Percentiles rank a stretch among this genome's conserved stretches.
Conservation (phyloP, 2,329 filamentous ascomycete species). For the Cladobotryum protrusum region DNA sequence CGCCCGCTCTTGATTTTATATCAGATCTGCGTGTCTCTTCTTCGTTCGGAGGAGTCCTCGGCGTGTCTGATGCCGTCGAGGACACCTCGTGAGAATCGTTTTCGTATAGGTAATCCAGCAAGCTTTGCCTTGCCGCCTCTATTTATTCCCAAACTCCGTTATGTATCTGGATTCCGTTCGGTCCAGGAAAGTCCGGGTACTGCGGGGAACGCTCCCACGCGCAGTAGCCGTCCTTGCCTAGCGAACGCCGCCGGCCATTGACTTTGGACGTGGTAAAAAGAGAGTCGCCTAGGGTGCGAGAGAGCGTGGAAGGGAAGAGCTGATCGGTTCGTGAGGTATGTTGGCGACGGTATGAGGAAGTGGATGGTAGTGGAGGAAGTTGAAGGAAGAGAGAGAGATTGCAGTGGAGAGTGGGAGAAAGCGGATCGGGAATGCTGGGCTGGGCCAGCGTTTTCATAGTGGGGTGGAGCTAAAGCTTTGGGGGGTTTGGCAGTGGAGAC, state of each 20-base stretch:
- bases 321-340: background rate
- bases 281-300: slow-evolving; percentile 7
- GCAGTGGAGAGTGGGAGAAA: slow-evolving; percentile 5
- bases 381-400: slow-evolving; percentile 2
- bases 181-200: slow-evolving; percentile 36
- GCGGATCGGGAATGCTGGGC: slow-evolving; percentile 1
- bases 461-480: slow-evolving; percentile 4
- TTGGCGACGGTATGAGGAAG: background rate
- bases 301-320: slow-evolving; percentile 2
- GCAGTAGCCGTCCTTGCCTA: slow-evolving; percentile 51
- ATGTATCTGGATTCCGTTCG: slow-evolving; percentile 9
- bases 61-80: slow-evolving; percentile 5
- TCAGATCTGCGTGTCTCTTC: background rate
- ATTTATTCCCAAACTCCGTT: background rate
- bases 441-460: slow-evolving; percentile 1
- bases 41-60: background rate
- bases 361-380: slow-evolving; percentile 5
- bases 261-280: slow-evolving; percentile 24
- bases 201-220: slow-evolving; percentile 54
- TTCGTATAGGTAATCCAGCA: background rate
- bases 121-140: background rate
- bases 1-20: background rate
- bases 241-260: slow-evolving; percentile 53
- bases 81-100: slow-evolving; percentile 2
- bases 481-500: slow-evolving; percentile 5